phyloP scores from a whole-genome alignment of 805 yeast species.

The Blastobotrys terrestris region DNA sequence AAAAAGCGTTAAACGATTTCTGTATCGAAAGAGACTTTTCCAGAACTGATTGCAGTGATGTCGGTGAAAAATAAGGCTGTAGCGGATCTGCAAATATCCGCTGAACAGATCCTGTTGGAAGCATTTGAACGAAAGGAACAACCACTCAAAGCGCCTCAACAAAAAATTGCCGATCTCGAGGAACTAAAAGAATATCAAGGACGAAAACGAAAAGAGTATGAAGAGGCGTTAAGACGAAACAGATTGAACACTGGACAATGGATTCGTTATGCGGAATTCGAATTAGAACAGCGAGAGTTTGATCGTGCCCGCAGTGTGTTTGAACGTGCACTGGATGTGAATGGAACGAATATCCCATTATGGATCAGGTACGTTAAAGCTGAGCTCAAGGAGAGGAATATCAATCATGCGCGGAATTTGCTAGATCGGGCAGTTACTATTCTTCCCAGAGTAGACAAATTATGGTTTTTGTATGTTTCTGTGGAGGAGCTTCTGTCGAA shows the following conservation, averaged over 20 bases:
- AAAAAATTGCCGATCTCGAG: conserved; percentile 60
- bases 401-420: conserved; percentile 84
- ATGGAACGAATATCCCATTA: conserved; percentile 66
- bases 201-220: conserved; percentile 73
- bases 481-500: conserved; percentile 76
- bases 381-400: conserved; percentile 64
- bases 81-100: conserved; percentile 53
- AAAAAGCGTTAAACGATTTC: neutral
- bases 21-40: neutral
- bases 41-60: neutral
- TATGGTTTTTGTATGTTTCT: conserved; percentile 80
- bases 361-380: conserved; percentile 77
- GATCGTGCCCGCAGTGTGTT: conserved; percentile 78
- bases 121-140: conserved; percentile 47
- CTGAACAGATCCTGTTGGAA: conserved; percentile 57
- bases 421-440: conserved; percentile 69
- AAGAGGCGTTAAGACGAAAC: conserved; percentile 80
- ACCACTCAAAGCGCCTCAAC: conserved; percentile 38
- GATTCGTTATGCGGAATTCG: conserved; percentile 89
- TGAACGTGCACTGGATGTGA: conserved; percentile 79
- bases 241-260: conserved; percentile 79
- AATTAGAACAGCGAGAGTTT: conserved; percentile 69
- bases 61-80: conserved; percentile 36
- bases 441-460: conserved; percentile 73
- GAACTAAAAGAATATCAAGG: conserved; percentile 73